Base-by-base conservation (phyloP, 2,329 filamentous ascomycete species). In the Colletotrichum caudatum region DNA sequence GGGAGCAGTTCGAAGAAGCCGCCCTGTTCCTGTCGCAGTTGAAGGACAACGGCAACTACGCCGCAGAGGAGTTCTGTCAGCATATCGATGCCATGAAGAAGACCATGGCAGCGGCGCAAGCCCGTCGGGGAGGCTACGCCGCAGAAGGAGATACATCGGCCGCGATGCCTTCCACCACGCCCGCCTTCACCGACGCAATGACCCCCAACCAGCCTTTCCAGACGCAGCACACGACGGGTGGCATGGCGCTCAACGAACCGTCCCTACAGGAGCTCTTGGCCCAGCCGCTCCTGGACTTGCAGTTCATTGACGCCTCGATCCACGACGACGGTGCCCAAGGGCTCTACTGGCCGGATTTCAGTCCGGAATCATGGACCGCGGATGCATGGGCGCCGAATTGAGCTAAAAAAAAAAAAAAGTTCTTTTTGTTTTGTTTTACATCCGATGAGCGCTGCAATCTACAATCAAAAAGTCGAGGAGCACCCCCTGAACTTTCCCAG, bases 51-150 rank as follows among this genome's bases (percentile, higher is more conserved):
- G 83, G 84, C 0, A 85, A 84, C 61, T 79, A 82, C 50, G 79
- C 80, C 0, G 84, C 84, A 0, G 78, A 77, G 8, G 83, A 85
- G 68, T 84, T 83, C 35, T 82, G 78, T 29, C 76, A 78, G n/a
- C 82, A 85, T 51, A 74, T 84, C 7, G 81, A 84, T 16, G 78
- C 79, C 14, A 80, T 79, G 68, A 80, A 79, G 51, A 69, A 74
- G 1, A 73, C 73, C 39, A 78, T 80, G 76, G 67, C 64, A 6
- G 61, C 67, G 1, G 71, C 69, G 6, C 64, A 64, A 3, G 62
- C 72, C 18, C 66, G 65, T 9, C 57, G 59, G 8, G 66, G 64
- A 5, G 67, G 69, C 3, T 71, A 63, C 37, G 26, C 59, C 6
- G 33, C 62, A 1, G 7, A 53, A 3, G 48, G 44, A 4, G 58